Evolutionary conservation across 306 rosid species (phyloP).

Genomic region (Dryas octopetala): DNA sequence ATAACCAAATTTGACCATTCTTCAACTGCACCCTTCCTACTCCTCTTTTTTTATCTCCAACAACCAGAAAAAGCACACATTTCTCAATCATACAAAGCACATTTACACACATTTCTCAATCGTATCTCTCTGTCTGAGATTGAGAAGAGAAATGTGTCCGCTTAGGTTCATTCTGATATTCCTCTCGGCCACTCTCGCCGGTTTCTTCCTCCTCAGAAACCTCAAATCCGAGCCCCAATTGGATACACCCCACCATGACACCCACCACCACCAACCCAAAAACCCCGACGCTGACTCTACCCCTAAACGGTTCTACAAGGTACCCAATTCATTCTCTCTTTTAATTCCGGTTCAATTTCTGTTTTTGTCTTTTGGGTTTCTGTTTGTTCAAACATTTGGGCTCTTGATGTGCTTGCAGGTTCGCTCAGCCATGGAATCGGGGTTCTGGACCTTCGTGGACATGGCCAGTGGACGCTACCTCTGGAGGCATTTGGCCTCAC

Average conservation of each 20-base stretch:
- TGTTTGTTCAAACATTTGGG: constrained; percentile 4
- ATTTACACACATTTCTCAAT: neutral
- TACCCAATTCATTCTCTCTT: constrained; percentile 1
- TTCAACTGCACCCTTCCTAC: constrained; percentile 29
- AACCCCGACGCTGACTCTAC: constrained; percentile 14
- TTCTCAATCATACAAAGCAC: neutral
- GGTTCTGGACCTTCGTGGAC: constrained; percentile 85
- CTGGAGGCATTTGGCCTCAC: constrained; percentile 73
- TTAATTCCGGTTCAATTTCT: neutral
- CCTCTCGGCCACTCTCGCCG: constrained; percentile 96
- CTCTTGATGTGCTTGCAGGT: constrained; percentile 40
- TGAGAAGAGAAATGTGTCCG: constrained; percentile 68
- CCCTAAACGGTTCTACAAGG: constrained; percentile 42
- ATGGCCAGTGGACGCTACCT: constrained; percentile 96
- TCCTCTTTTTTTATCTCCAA: neutral
- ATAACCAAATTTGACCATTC: constrained; percentile 23
- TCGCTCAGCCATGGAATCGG: constrained; percentile 53
- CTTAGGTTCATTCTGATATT: constrained; percentile 72
- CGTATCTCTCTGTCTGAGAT: constrained; percentile 6
- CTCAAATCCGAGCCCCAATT: constrained; percentile 50
- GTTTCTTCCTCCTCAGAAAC: constrained; percentile 79
- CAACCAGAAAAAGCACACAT: neutral
- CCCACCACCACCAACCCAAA: constrained; percentile 26
- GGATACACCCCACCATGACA: neutral
- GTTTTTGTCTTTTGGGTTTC: constrained; percentile 16